phyloP scores from a whole-genome alignment of 805 yeast genomes.

The Ogataea trehalophila region DNA sequence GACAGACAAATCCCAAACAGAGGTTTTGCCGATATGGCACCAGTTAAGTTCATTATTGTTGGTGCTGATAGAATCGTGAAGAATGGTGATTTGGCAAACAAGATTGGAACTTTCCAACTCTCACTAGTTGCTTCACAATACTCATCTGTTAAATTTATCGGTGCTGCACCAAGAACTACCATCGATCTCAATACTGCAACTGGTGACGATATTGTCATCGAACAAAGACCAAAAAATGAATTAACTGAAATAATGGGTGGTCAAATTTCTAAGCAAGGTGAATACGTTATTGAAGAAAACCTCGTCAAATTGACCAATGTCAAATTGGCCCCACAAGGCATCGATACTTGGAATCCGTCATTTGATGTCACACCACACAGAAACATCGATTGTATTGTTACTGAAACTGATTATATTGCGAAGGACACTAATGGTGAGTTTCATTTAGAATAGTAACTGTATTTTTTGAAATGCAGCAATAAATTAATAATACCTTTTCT shows the following conservation, averaged over 20 bases:
- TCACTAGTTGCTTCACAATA: conserved; percentile 65
- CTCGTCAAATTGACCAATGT: conserved; percentile 42
- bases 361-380: conserved; percentile 89
- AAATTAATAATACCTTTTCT: too few species aligned
- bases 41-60: conserved; percentile 83
- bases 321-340: conserved; percentile 79
- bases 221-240: conserved; percentile 80
- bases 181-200: conserved; percentile 61
- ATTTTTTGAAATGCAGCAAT: background rate
- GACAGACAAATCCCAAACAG: conserved; percentile 23
- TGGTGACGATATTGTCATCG: conserved; percentile 79
- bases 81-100: conserved; percentile 95
- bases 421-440: conserved; percentile 51
- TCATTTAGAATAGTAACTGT: conserved; percentile 9
- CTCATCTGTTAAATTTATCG: conserved; percentile 72
- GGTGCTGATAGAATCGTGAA: conserved; percentile 94
- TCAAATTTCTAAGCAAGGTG: conserved; percentile 33
- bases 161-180: conserved; percentile 94
- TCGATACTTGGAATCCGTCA: conserved; percentile 92
- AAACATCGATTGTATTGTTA: conserved; percentile 82
- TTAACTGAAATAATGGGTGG: conserved; percentile 74
- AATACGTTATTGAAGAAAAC: conserved; percentile 26
- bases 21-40: conserved; percentile 38
- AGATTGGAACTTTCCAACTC: conserved; percentile 91
- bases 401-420: conserved; percentile 61